Base-by-base conservation (phyloP, 306 rosid genomes). In the Dryas octopetala region DNA sequence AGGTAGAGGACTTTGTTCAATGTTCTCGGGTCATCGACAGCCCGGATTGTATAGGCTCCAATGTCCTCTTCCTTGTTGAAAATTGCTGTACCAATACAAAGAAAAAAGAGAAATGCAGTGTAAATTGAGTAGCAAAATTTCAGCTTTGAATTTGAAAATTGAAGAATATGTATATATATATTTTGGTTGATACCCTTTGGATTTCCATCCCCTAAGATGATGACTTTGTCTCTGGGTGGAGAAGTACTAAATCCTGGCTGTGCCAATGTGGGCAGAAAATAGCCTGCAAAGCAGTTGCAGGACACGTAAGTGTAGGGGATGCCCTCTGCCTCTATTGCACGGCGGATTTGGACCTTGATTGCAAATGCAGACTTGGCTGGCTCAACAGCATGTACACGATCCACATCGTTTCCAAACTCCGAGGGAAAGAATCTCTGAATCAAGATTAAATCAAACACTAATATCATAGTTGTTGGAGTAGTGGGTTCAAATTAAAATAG, bases 371-470 rank as follows among this genome's bases (percentile, higher is more conserved):
- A 86, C 80, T 87, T 95, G 26, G 99, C 99, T 26, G 99, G 99
- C 81, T 95, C 97, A 16, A 95, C 96, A 0, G 93, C 92, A n/a
- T 95, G 80, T 12, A 74, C 78, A 2, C 91, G 91, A 70, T 95
- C 99, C 66, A 92, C 97, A 38, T 92, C 99, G 72, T 78, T 77
- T 32, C 97, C 99, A 32, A 92, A 92, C 70, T 95, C 99, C 0
- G 99, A 90, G 7, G 99, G 99, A 14, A 90, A 90, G 73, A 95
- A 95, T 71, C 97, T 92, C 99, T 95, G 78, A 0, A 54, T 76
- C 26, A 60, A 49, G 2, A 8, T 32, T 32, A 43, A 7, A 43
- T 41, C 16, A 50, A 50, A 4, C 38, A 32, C 38, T 32, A 32
- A 32, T 32, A 32, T 32, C 38, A 32, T 32, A 32, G 38, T 32